These are phyloP conservation scores for Candida glucosophila DNA, from an alignment of 1,139 yeast genomes.

Conservation along the genomic window DNA sequence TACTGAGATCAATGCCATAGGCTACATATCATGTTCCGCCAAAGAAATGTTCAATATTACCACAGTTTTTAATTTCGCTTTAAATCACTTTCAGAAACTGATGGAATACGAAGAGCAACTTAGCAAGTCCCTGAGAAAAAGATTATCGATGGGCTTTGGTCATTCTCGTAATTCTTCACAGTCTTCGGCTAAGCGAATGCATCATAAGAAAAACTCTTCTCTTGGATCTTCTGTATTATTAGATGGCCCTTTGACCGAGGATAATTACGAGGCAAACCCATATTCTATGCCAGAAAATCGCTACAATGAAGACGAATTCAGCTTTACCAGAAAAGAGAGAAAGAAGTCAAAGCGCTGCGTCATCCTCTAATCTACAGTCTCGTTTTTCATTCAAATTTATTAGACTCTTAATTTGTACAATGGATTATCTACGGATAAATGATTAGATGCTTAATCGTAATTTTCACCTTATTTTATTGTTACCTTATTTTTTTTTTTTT, in stretches of 20 bases:
- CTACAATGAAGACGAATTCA: conserved; percentile 36
- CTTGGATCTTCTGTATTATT: conserved; percentile 29
- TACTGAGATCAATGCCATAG: conserved; percentile 59
- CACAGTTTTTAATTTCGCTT: conserved; percentile 55
- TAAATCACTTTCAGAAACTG: conserved; percentile 28
- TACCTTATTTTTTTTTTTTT: too few relatives aligned
- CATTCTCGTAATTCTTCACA: conserved; percentile 21
- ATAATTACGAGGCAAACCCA: conserved; percentile 8
- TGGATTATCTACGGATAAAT: too few relatives aligned
- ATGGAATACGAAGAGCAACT: conserved; percentile 30
- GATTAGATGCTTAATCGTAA: too few relatives aligned
- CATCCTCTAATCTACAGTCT: conserved; percentile 16
- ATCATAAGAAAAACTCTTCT: conserved; percentile 30
- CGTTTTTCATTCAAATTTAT: not conserved
- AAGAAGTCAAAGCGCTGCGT: conserved; percentile 24
- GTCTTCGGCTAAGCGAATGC: conserved; percentile 16
- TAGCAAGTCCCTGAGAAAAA: conserved; percentile 25
- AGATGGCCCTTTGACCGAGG: conserved; percentile 34
- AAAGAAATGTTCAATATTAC: conserved; percentile 58
- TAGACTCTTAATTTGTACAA: not conserved
- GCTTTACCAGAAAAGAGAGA: conserved; percentile 26
- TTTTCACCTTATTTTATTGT: too few relatives aligned
- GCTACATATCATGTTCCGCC: conserved; percentile 77
- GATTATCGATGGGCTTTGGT: conserved; percentile 25
- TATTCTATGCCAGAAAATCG: conserved; percentile 18